phyloP scores from a whole-genome alignment of 306 rosid species.

The Quercus mongolica region DNA sequence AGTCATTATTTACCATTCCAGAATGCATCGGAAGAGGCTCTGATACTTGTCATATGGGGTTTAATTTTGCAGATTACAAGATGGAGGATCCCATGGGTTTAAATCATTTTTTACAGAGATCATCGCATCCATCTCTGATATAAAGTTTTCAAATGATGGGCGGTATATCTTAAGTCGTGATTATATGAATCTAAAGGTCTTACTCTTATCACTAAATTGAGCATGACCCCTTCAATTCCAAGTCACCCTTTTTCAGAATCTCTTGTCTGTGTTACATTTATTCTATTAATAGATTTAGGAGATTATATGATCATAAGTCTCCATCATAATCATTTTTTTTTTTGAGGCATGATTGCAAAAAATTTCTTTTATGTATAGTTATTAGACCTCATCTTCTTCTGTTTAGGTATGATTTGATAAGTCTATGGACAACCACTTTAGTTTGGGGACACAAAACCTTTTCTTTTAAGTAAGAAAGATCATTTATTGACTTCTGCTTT shows the following conservation, averaged over 20 bases:
- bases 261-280: background rate
- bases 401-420: background rate
- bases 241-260: background rate
- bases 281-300: background rate
- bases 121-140: conserved; percentile 55
- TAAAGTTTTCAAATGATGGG: conserved; percentile 56
- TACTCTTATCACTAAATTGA: conserved; percentile 13
- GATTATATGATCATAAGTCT: background rate
- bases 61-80: conserved; percentile 51
- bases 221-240: background rate
- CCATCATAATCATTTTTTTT: background rate
- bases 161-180: conserved; percentile 59
- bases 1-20: conserved; percentile 4
- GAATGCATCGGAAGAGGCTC: conserved; percentile 2
- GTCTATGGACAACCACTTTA: background rate
- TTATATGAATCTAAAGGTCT: conserved; percentile 70
- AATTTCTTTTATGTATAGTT: background rate
- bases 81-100: conserved; percentile 35
- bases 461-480: conserved; percentile 1
- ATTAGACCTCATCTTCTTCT: background rate
- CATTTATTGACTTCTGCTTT: background rate
- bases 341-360: background rate
- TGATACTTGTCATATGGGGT: conserved; percentile 25
- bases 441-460: conserved; percentile 2
- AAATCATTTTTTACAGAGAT: conserved; percentile 60